Percentiles rank a stretch among this genome's conserved stretches.
phyloP scores from a whole-genome alignment of 2,329 filamentous ascomycete species.

The Triangularia setosa region DNA sequence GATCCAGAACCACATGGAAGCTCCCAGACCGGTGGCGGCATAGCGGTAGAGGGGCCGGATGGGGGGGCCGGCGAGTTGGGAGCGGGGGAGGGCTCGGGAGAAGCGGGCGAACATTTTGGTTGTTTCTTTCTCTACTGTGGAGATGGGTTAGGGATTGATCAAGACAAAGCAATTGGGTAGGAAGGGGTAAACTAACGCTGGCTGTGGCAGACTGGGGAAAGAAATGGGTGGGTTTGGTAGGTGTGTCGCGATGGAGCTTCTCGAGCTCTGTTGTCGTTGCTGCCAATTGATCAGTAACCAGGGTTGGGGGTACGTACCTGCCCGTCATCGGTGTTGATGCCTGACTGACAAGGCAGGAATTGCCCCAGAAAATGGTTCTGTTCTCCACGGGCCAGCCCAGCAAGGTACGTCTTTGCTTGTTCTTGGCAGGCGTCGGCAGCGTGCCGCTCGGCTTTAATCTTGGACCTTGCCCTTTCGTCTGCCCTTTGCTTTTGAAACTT shows the following conservation, averaged over 20 bases:
- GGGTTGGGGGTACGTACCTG: constrained; percentile 16
- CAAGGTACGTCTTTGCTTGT: constrained; percentile 14
- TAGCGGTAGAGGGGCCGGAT: constrained; percentile 70
- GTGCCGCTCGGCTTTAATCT: not conserved
- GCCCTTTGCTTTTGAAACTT: not conserved
- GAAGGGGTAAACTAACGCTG: constrained; percentile 6
- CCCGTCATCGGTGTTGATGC: not conserved
- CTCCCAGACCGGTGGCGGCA: constrained; percentile 79
- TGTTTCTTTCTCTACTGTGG: constrained; percentile 13
- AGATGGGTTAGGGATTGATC: not conserved
- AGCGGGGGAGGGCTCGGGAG: not conserved
- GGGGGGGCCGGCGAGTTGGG: constrained; percentile 34
- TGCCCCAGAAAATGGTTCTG: constrained; percentile 1
- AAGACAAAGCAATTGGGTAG: not conserved
- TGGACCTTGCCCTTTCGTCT: constrained; percentile 4
- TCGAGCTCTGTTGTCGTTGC: constrained; percentile 7
- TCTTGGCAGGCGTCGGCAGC: constrained; percentile 2
- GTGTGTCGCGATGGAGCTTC: not conserved
- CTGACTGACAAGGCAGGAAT: constrained; percentile 11
- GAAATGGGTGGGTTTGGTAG: constrained; percentile 1
- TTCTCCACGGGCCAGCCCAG: constrained; percentile 6
- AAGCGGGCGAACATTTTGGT: constrained; percentile 32
- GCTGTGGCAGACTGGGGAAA: constrained; percentile 1
- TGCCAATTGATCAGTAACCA: constrained; percentile 10
- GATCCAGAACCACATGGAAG: constrained; percentile 99